A percentile compares a stretch with the other conserved stretches of the same genome.
These are phyloP conservation scores for Tetrapyrgos nigripes DNA, from an alignment of 1,284 basidiomycete genomes.

Conservation along the genomic window DNA sequence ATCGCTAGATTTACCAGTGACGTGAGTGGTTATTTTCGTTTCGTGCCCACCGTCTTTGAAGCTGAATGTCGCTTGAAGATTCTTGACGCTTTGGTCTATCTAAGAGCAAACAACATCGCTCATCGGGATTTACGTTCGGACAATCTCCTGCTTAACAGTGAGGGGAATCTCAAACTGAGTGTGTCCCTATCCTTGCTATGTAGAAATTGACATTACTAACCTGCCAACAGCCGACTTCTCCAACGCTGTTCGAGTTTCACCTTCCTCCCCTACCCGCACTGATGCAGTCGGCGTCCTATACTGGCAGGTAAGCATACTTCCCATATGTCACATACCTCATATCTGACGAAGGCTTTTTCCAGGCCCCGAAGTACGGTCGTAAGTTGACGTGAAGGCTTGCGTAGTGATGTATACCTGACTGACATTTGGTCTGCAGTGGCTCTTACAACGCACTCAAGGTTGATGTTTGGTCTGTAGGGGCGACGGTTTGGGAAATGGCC, in stretches of 20 bases:
- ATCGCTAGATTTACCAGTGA: conserved; percentile 77
- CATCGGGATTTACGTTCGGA: conserved; percentile 84
- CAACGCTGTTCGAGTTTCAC: conserved; percentile 63
- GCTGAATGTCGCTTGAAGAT: conserved; percentile 46
- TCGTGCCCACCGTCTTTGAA: conserved; percentile 9
- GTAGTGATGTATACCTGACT: not conserved
- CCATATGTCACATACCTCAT: conserved; percentile 1
- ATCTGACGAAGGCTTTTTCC: conserved; percentile 12
- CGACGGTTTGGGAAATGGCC: conserved; percentile 83
- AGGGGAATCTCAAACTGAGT: conserved; percentile 79
- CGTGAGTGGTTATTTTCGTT: conserved; percentile 53
- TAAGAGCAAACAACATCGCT: conserved; percentile 68
- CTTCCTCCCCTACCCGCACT: conserved; percentile 51
- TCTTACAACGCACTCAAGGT: conserved; percentile 77
- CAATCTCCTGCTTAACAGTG: conserved; percentile 71
- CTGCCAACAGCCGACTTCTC: conserved; percentile 72
- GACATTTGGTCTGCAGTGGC: conserved; percentile 45
- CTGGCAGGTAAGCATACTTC: conserved; percentile 63
- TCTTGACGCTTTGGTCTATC: conserved; percentile 65
- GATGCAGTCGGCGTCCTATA: conserved; percentile 74
- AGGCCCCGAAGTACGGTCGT: conserved; percentile 75
- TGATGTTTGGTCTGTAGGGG: conserved; percentile 82
- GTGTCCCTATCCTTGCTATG: conserved; percentile 31
- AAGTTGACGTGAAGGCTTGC: conserved; percentile 26
- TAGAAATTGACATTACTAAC: conserved; percentile 4